Evolutionary conservation across 2,329 filamentous ascomycete species (phyloP).

Genomic region (Venturia oleaginea): DNA sequence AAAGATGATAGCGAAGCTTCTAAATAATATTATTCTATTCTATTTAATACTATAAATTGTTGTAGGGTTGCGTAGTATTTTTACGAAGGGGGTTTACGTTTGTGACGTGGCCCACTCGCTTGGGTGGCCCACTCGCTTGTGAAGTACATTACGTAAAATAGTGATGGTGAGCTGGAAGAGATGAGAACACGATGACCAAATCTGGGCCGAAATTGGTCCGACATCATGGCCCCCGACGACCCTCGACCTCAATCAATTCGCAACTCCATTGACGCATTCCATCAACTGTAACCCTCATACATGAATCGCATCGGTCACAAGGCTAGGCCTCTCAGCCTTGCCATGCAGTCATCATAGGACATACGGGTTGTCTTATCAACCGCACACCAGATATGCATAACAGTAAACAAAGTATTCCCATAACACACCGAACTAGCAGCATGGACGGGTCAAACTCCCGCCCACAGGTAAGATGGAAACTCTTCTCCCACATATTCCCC

Average conservation of each 20-base stretch:
- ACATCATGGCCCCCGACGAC: no score
- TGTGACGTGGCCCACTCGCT: no score
- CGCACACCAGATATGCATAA: background rate
- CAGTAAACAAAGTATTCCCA: background rate
- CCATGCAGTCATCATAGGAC: background rate
- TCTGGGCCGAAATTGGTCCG: no score
- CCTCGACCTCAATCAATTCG: background rate
- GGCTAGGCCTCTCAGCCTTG: background rate
- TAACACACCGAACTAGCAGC: background rate
- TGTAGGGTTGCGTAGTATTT: no score
- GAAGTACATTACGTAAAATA: no score
- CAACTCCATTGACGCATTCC: background rate
- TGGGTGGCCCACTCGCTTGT: no score
- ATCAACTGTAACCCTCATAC: background rate
- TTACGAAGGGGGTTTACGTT: no score
- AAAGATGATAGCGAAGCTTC: no score
- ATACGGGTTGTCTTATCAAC: background rate
- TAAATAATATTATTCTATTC: no score
- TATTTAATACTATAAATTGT: no score
- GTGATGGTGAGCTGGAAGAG: no score
- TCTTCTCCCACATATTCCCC: background rate
- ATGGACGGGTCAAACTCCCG: background rate
- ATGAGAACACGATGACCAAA: no score
- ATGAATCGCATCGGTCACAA: background rate
- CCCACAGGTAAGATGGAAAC: background rate